Percentiles rank a stretch among this genome's conserved stretches.
Conservation (phyloP, 2,329 filamentous ascomycete species). For the Arthrobotrys sinensis region DNA sequence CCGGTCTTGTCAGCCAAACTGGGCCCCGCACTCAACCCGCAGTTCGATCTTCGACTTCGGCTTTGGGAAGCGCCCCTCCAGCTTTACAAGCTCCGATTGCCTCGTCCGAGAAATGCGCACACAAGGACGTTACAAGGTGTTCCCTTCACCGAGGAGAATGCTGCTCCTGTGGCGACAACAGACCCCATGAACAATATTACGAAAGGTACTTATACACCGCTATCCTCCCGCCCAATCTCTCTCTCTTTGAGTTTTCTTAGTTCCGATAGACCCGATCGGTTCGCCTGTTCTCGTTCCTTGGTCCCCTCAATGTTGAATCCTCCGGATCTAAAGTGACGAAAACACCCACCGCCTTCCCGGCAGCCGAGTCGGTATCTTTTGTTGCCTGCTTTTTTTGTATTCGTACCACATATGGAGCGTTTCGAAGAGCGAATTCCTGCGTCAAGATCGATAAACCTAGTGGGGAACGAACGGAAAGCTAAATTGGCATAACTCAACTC, state of each 20-base stretch:
- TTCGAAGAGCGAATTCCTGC: slow-evolving; percentile 39
- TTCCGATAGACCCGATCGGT: slow-evolving; percentile 44
- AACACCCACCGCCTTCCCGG: slow-evolving; percentile 30
- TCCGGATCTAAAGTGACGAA: slow-evolving; percentile 54
- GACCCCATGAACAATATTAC: slow-evolving; percentile 57
- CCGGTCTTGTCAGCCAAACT: slow-evolving; percentile 25
- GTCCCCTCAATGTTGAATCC: slow-evolving; percentile 20
- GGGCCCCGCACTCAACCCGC: slow-evolving; percentile 42
- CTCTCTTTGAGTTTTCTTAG: slow-evolving; percentile 18
- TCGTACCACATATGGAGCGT: slow-evolving; percentile 6
- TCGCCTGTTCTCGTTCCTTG: slow-evolving; percentile 17
- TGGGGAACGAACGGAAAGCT: slow-evolving; percentile 41
- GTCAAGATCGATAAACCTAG: slow-evolving; percentile 4
- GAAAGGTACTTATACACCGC: slow-evolving; percentile 48
- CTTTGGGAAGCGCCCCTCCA: slow-evolving; percentile 26
- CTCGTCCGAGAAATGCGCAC: slow-evolving; percentile 57
- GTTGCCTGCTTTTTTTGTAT: background rate
- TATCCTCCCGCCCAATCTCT: background rate
- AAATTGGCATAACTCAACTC: slow-evolving; percentile 54
- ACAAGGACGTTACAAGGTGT: slow-evolving; percentile 59
- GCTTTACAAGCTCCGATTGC: slow-evolving; percentile 20
- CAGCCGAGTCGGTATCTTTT: slow-evolving; percentile 28
- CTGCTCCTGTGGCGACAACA: slow-evolving; percentile 55
- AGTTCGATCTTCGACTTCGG: slow-evolving; percentile 31
- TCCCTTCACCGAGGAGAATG: slow-evolving; percentile 54